These are phyloP conservation scores for Aureobasidium sp. DNA, from an alignment of 2,329 filamentous ascomycete genomes.

Conservation along the genomic window DNA sequence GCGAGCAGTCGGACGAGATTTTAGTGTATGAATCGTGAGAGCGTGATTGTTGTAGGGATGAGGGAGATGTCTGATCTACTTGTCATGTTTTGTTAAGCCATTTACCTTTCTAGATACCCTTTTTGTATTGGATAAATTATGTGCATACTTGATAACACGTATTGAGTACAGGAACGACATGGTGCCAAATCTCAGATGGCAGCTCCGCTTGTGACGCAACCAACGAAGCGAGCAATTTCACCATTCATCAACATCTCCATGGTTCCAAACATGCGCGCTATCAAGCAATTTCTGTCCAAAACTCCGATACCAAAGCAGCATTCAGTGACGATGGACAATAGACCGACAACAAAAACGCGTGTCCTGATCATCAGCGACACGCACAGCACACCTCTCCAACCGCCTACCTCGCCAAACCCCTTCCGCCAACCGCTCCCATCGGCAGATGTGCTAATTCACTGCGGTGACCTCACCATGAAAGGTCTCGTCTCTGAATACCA, in stretches of 20 bases:
- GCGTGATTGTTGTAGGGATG: not conserved
- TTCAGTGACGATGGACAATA: not conserved
- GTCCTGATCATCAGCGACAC: slow-evolving; percentile 43
- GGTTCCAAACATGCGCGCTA: not conserved
- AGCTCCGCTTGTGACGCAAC: not conserved
- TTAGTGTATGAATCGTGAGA: not conserved
- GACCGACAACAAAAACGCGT: slow-evolving; percentile 32
- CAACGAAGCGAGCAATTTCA: not conserved
- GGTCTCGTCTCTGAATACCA: slow-evolving; percentile 44
- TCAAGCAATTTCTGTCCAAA: not conserved
- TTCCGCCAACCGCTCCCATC: slow-evolving; percentile 39
- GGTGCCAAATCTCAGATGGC: too few relatives aligned
- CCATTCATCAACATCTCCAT: not conserved
- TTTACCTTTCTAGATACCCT: slow-evolving; percentile 7
- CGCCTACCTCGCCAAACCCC: slow-evolving; percentile 3
- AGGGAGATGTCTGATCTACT: not conserved
- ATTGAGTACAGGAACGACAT: too few relatives aligned
- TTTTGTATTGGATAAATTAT: not conserved
- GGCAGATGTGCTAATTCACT: slow-evolving; percentile 50
- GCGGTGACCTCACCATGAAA: slow-evolving; percentile 51
- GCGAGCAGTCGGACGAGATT: slow-evolving; percentile 6
- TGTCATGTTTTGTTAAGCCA: not conserved
- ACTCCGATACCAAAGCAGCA: not conserved
- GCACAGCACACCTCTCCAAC: slow-evolving; percentile 25
- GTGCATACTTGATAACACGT: not conserved